phyloP scores from a whole-genome alignment of 2,329 filamentous ascomycete species.

The Fusarium nygamai region DNA sequence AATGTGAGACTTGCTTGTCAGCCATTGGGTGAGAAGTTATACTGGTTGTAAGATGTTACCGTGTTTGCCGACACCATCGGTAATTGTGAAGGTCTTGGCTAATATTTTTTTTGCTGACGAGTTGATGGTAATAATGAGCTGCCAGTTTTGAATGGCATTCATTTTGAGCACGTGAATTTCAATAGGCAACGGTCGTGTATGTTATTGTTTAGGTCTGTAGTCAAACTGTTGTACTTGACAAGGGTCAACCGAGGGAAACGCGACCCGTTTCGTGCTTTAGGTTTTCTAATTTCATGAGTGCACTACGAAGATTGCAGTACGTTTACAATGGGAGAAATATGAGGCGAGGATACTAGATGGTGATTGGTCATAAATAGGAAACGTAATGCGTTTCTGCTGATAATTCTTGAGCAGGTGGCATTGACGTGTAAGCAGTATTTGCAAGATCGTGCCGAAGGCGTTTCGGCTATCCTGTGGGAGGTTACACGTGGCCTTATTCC shows the following conservation, averaged over 20 bases:
- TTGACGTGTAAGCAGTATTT: too few relatives aligned
- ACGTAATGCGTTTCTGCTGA: too few relatives aligned
- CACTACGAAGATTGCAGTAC: too few relatives aligned
- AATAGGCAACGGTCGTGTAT: background rate
- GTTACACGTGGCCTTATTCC: too few relatives aligned
- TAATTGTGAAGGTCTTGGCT: background rate
- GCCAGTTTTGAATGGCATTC: background rate
- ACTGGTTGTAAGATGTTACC: background rate
- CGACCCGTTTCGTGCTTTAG: background rate
- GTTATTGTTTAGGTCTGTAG: background rate
- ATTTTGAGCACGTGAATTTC: background rate
- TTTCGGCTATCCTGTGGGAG: too few relatives aligned
- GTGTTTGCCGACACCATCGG: background rate
- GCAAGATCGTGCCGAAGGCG: too few relatives aligned
- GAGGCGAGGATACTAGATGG: too few relatives aligned
- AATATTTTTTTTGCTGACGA: background rate
- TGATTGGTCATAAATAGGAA: too few relatives aligned
- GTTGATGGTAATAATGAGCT: background rate
- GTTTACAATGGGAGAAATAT: too few relatives aligned
- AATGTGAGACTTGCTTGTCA: background rate
- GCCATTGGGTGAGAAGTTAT: background rate
- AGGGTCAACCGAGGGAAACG: background rate
- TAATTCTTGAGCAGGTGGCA: too few relatives aligned
- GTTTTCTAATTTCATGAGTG: too few relatives aligned
- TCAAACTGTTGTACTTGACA: background rate